Conservation (phyloP, 331 rosid genomes). For the Acacia concinna region DNA sequence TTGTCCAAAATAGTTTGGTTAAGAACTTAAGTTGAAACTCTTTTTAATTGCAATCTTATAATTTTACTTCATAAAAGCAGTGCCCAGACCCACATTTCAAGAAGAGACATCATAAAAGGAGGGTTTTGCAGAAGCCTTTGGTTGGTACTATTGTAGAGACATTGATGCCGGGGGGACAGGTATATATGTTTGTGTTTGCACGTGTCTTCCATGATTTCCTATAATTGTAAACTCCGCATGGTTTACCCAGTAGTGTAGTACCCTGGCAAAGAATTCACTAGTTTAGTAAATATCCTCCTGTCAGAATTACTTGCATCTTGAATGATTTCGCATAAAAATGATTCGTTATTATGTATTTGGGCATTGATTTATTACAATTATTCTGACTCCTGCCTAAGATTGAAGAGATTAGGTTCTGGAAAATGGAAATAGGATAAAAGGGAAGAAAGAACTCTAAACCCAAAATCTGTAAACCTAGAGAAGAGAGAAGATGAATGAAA, state of each 20-base stretch:
- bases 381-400: background rate
- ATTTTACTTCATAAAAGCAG: constrained; percentile 43
- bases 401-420: no score
- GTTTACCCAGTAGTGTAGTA: background rate
- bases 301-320: background rate
- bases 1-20: background rate
- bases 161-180: constrained; percentile 70
- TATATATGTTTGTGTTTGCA: constrained; percentile 13
- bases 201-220: background rate
- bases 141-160: constrained; percentile 57
- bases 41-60: constrained; percentile 13
- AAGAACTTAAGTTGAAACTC: background rate
- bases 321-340: background rate
- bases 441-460: no score
- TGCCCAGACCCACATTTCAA: constrained; percentile 98
- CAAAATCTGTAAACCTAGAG: no score
- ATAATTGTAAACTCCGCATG: background rate
- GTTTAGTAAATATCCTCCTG: background rate
- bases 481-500: no score
- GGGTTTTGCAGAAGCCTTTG: constrained; percentile 82
- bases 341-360: background rate
- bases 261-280: no score
- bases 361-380: background rate
- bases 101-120: constrained; percentile 81
- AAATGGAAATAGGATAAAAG: no score